Conservation (phyloP, 1,284 basidiomycete genomes). For the Ceratobasidium sp. region DNA sequence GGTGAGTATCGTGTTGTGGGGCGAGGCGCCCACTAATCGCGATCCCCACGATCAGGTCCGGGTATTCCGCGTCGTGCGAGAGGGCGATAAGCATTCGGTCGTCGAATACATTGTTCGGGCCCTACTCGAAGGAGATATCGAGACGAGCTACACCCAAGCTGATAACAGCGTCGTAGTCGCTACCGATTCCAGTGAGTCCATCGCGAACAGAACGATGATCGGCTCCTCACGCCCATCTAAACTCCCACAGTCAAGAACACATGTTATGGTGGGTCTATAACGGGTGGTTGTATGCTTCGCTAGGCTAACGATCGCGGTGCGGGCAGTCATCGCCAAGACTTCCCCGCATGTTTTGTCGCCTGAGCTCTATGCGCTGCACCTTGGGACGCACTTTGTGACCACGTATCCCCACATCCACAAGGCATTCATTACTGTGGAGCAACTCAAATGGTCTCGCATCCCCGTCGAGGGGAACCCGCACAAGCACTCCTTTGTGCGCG, state of each 20-base stretch:
- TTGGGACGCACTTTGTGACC: constrained; percentile 85
- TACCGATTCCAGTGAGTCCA: constrained; percentile 81
- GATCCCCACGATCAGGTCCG: constrained; percentile 63
- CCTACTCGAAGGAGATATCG: constrained; percentile 83
- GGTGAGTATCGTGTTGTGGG: constrained; percentile 17
- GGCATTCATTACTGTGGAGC: constrained; percentile 79
- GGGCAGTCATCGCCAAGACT: constrained; percentile 81
- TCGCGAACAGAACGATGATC: constrained; percentile 37
- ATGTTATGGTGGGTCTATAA: constrained; percentile 72
- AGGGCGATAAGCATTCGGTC: constrained; percentile 68
- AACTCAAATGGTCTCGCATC: constrained; percentile 89
- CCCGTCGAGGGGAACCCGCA: constrained; percentile 65
- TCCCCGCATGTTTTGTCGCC: constrained; percentile 86
- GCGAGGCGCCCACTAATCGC: neutral
- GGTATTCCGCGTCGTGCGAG: constrained; percentile 84
- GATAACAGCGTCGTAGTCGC: constrained; percentile 88
- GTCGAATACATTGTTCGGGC: constrained; percentile 84
- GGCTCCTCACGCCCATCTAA: constrained; percentile 26
- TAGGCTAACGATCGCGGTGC: neutral
- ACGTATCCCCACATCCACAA: constrained; percentile 85
- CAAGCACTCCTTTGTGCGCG: constrained; percentile 84
- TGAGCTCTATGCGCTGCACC: constrained; percentile 87
- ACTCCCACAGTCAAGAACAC: constrained; percentile 87
- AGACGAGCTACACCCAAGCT: constrained; percentile 79
- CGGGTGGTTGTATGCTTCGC: neutral